Evolutionary conservation across 441 rosid genomes (phyloP).

Genomic region (Jatropha podagrica): DNA sequence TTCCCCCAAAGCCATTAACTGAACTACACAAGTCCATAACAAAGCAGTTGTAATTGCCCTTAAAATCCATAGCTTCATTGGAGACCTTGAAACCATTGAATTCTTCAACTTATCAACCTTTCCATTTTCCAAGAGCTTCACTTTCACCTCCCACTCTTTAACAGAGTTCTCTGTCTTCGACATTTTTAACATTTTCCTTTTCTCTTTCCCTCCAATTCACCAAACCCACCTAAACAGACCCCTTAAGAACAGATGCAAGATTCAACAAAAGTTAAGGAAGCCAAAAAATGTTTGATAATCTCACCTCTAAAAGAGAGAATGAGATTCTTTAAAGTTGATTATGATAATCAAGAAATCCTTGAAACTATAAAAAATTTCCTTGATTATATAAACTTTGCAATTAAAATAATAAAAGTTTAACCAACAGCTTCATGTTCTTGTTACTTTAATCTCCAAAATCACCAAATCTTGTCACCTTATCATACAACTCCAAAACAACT

Average conservation of each 20-base stretch:
- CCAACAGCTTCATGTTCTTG: conserved; percentile 16
- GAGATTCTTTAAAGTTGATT: conserved; percentile 26
- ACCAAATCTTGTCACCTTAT: conserved; percentile 20
- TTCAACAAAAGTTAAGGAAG: conserved; percentile 16
- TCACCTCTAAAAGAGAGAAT: conserved; percentile 28
- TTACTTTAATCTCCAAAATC: conserved; percentile 18
- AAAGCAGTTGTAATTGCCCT: conserved; percentile 76
- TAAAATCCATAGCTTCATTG: conserved; percentile 78
- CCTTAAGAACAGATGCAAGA: conserved; percentile 5
- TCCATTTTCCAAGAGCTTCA: conserved; percentile 50
- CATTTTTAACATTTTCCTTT: conserved; percentile 32
- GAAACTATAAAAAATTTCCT: conserved; percentile 27
- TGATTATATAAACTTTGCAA: conserved; percentile 20
- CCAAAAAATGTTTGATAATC: background rate
- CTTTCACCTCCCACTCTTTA: conserved; percentile 54
- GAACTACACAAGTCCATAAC: conserved; percentile 87
- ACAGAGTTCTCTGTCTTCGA: conserved; percentile 48
- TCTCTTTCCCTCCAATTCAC: conserved; percentile 22
- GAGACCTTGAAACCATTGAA: conserved; percentile 51
- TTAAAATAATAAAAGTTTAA: conserved; percentile 19
- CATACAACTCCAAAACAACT: conserved; percentile 21
- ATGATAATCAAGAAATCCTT: conserved; percentile 26
- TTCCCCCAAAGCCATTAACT: conserved; percentile 74
- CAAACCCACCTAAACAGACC: conserved; percentile 21
- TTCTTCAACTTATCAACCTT: conserved; percentile 57